phyloP scores from a whole-genome alignment of 2,329 filamentous ascomycete genomes.

The Aspergillus tanneri region DNA sequence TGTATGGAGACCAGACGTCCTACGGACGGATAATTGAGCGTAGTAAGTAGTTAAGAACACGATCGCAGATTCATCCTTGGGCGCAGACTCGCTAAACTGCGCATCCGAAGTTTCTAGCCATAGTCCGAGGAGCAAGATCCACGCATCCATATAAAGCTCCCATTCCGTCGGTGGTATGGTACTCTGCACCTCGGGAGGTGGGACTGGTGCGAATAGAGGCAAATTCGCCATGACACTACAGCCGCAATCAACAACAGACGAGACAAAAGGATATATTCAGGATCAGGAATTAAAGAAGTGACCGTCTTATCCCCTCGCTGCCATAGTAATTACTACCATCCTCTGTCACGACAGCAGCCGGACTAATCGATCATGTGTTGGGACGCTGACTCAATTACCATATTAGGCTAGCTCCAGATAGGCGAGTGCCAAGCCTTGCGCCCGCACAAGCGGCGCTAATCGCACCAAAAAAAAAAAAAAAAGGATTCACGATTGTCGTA shows the following conservation, averaged over 20 bases:
- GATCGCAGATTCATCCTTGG: conserved; percentile 59
- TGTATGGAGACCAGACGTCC: conserved; percentile 30
- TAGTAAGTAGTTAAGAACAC: conserved; percentile 69
- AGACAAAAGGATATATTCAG: neutral
- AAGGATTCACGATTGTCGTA: conserved; percentile 15
- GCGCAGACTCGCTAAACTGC: conserved; percentile 54
- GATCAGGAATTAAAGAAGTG: neutral
- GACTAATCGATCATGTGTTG: neutral
- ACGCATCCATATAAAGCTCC: conserved; percentile 73
- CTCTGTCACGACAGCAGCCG: too few relatives aligned
- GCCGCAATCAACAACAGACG: neutral
- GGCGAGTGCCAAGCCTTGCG: conserved; percentile 38
- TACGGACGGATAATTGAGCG: conserved; percentile 50
- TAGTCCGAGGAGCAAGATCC: conserved; percentile 66
- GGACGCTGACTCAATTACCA: neutral
- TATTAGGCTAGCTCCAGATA: conserved; percentile 41
- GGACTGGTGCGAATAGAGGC: conserved; percentile 76
- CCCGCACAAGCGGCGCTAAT: conserved; percentile 28
- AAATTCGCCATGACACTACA: conserved; percentile 53
- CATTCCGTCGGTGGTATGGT: conserved; percentile 70
- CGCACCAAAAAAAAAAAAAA: conserved; percentile 12
- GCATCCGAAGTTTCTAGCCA: conserved; percentile 61
- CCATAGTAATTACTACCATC: too few relatives aligned
- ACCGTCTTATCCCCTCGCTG: neutral
- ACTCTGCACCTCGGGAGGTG: conserved; percentile 64